Base-by-base conservation (phyloP, 2,329 filamentous ascomycete genomes). In the Colletotrichum sp. region DNA sequence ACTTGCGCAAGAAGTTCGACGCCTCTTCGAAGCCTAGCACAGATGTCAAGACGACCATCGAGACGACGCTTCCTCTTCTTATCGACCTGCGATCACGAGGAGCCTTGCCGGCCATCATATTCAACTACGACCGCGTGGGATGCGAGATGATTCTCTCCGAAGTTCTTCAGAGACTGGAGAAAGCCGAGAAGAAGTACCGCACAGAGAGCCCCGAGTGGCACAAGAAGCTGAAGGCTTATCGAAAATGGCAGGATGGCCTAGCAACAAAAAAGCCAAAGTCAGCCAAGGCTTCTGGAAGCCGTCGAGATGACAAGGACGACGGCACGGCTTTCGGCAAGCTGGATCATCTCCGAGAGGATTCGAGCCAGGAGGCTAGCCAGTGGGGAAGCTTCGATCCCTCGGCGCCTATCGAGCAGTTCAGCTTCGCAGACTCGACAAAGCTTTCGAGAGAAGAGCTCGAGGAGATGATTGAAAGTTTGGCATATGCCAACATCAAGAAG, bases 61-160 rank as follows among this genome's bases (percentile, higher is more conserved):
- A 28, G 6, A 55, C 71, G 5, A 58, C 66, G 32, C 85, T 94
- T 22, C 88, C 91, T 2, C 83, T 95, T 34, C 85, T 94, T 0
- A 87, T 85, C 18, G 88, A 92, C 36, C 86, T 96, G 1, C 89
- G 94, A 65, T 85, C 87, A 18, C 90, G 92, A 71, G 89, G 91
- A 71, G 93, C 93, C 0, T 86, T 96, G 1, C 94, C 94, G 0
- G 94, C 93, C 0, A 91, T 96, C 15, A 82, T 96, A 2, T 96
- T 96, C 86, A 94, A 95, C 80, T 96, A 94, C 78, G 93, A 96
- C 77, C 91, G 94, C 64, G 82, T 83, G 3, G 83, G 86, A 34
- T 96, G 94, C 79, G 94, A 95, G 82, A 81, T 83, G 12, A 89
- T 94, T 32, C 89, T 90, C 30, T 78, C 82, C 28, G 79, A 83